phyloP scores from a whole-genome alignment of 768 basidiomycete genomes.

The Panaeolus cyanescens region DNA sequence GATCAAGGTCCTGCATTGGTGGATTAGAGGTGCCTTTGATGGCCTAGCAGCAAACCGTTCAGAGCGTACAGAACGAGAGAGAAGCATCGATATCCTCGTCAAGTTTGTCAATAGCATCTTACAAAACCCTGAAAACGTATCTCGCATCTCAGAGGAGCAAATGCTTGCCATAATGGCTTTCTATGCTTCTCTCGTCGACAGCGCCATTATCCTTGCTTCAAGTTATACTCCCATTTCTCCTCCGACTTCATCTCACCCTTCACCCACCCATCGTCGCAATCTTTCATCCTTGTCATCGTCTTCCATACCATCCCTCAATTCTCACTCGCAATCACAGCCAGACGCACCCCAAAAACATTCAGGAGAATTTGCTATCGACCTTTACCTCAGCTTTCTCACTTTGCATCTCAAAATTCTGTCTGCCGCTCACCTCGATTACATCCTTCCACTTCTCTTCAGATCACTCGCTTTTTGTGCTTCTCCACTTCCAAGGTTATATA shows the following conservation, averaged over 20 bases:
- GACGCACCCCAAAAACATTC: constrained; percentile 41
- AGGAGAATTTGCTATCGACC: constrained; percentile 60
- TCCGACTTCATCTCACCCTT: constrained; percentile 17
- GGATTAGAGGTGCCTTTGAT: constrained; percentile 70
- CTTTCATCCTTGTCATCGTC: constrained; percentile 61
- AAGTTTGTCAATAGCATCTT: constrained; percentile 56
- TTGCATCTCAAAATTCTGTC: constrained; percentile 62
- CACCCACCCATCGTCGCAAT: constrained; percentile 55
- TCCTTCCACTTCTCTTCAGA: constrained; percentile 77
- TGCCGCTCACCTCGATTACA: constrained; percentile 49
- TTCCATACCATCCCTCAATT: constrained; percentile 34
- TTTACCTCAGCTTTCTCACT: constrained; percentile 67
- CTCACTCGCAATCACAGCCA: constrained; percentile 25
- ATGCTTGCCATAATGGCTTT: constrained; percentile 59
- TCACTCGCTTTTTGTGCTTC: constrained; percentile 64
- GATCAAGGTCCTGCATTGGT: constrained; percentile 56
- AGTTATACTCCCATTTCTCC: constrained; percentile 21
- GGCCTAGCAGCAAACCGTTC: constrained; percentile 40
- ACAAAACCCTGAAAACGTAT: constrained; percentile 51
- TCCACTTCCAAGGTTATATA: constrained; percentile 68
- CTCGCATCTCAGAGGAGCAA: constrained; percentile 62
- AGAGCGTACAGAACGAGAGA: constrained; percentile 61
- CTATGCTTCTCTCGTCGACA: constrained; percentile 60
- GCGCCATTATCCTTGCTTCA: constrained; percentile 40
- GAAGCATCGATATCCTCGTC: constrained; percentile 62